Conservation (phyloP, 805 yeast genomes). For the Yamadazyma phyllophila region DNA sequence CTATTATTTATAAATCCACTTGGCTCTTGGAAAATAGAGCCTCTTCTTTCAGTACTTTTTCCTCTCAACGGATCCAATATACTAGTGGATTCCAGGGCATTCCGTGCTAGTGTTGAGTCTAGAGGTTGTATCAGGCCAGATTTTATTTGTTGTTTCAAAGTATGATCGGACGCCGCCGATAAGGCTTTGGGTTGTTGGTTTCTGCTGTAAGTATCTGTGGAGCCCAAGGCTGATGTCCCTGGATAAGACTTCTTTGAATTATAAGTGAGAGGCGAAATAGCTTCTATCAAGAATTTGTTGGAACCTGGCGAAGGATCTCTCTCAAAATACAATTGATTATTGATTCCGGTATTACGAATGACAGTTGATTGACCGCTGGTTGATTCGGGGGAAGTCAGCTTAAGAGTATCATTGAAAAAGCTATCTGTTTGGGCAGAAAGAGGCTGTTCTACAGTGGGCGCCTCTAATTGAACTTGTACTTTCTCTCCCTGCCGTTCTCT, state of each 20-base stretch:
- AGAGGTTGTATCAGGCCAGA: no score
- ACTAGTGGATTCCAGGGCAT: conserved; percentile 4
- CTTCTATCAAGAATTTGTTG: conserved; percentile 6
- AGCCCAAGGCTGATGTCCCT: background rate
- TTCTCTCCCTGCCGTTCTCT: background rate
- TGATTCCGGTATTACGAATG: background rate
- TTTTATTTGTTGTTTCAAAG: background rate
- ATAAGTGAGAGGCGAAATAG: conserved; percentile 12
- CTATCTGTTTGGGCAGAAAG: conserved; percentile 15
- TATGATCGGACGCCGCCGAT: background rate
- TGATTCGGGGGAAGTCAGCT: background rate
- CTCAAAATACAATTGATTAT: background rate
- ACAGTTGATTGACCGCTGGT: background rate
- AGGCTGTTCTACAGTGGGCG: background rate
- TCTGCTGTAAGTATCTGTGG: background rate
- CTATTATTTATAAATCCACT: conserved; percentile 9
- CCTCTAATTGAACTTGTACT: background rate
- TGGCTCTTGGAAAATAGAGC: conserved; percentile 16
- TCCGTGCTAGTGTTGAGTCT: background rate
- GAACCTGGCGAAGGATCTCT: background rate
- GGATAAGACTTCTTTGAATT: background rate
- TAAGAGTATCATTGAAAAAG: conserved; percentile 16
- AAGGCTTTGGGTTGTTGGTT: background rate
- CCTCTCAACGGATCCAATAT: conserved; percentile 17
- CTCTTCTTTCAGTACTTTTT: background rate